Percentiles rank a stretch among this genome's conserved stretches.
Evolutionary conservation across 805 yeast species (phyloP).

Genomic region (Maudiozyma barnettii): DNA sequence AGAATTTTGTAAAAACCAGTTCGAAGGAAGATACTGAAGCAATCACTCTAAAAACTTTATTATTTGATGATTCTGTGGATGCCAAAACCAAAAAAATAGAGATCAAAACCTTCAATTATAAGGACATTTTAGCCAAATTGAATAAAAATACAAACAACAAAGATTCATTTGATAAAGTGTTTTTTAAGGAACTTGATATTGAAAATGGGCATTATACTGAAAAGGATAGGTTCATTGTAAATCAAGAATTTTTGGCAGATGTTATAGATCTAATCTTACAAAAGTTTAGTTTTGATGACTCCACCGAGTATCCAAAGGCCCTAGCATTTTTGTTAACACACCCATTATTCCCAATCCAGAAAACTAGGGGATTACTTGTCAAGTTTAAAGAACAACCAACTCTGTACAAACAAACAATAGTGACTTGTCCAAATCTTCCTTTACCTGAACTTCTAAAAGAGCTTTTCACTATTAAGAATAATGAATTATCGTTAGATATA

Average conservation of each 20-base stretch:
- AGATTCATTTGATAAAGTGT: constrained; percentile 25
- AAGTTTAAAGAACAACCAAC: constrained; percentile 47
- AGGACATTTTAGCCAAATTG: constrained; percentile 21
- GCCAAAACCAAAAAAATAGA: constrained; percentile 3
- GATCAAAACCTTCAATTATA: constrained; percentile 14
- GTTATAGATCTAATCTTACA: constrained; percentile 37
- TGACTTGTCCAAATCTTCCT: constrained; percentile 63
- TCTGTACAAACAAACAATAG: constrained; percentile 71
- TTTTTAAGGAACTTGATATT: constrained; percentile 28
- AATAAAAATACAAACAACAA: constrained; percentile 13
- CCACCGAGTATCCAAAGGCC: constrained; percentile 41
- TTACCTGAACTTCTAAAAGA: constrained; percentile 55
- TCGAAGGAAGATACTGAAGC: not conserved
- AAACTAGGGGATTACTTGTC: constrained; percentile 45
- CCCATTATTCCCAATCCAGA: constrained; percentile 67
- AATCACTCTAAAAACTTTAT: constrained; percentile 21
- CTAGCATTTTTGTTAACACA: constrained; percentile 73
- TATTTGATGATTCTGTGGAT: constrained; percentile 8
- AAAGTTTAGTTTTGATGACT: constrained; percentile 8
- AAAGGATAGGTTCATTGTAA: constrained; percentile 51
- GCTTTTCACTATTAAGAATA: constrained; percentile 45
- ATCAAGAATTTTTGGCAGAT: constrained; percentile 42
- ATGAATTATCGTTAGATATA: constrained; percentile 58
- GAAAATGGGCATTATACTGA: constrained; percentile 49
- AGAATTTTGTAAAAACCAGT: constrained; percentile 3